A percentile compares a stretch with the other conserved stretches of the same genome.
These are phyloP conservation scores for Xylogone sp. DNA, from an alignment of 2,329 filamentous ascomycete species.

Conservation along the genomic window DNA sequence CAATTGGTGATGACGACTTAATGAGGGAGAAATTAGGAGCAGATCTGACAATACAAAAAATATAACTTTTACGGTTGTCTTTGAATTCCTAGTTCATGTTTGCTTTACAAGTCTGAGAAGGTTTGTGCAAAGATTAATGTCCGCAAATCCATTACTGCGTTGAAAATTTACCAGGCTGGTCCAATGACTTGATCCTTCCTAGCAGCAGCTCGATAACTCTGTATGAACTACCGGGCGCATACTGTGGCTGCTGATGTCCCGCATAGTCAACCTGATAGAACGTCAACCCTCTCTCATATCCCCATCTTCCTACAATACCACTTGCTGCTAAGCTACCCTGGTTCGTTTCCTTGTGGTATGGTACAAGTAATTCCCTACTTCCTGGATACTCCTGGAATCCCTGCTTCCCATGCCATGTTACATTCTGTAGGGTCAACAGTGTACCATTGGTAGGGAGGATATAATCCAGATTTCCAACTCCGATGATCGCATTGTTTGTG, in stretches of 20 bases:
- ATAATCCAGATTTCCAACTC: conserved; percentile 44
- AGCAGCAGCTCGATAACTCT: conserved; percentile 32
- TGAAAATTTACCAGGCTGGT: not conserved
- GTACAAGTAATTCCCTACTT: conserved; percentile 9
- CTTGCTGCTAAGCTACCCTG: conserved; percentile 8
- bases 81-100: too few species aligned
- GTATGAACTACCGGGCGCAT: conserved; percentile 29
- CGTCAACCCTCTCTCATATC: conserved; percentile 38
- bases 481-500: conserved; percentile 48
- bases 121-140: too few species aligned
- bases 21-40: too few species aligned
- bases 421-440: conserved; percentile 47
- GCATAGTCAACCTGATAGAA: conserved; percentile 21
- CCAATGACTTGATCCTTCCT: conserved; percentile 25
- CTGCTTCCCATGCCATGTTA: conserved; percentile 47
- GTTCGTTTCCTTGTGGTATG: not conserved
- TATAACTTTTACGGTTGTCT: too few species aligned
- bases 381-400: conserved; percentile 40
- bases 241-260: conserved; percentile 34
- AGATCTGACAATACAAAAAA: too few species aligned
- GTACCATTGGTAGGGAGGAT: conserved; percentile 47
- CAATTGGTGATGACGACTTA: too few species aligned
- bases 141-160: not conserved
- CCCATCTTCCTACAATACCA: conserved; percentile 41
- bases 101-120: too few species aligned